Base-by-base conservation (phyloP, 2,329 filamentous ascomycete species). In the Pyricularia grisea region DNA sequence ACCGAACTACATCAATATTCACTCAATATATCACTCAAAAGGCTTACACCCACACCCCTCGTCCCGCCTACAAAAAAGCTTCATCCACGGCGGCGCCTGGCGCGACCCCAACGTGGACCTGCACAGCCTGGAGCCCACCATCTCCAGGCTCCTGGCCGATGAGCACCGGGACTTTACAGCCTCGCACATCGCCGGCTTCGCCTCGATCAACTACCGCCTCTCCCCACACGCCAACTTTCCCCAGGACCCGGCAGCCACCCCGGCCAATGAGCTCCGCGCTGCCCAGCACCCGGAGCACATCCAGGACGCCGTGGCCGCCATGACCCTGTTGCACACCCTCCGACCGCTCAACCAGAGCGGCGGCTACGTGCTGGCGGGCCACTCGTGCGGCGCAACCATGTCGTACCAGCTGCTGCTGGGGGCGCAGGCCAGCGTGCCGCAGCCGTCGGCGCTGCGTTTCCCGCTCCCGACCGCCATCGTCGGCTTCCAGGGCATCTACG, bases 401-500 rank as follows among this genome's bases (percentile, higher is more conserved):
- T 84, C 86, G 0, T 83, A 88, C 68, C 90, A 93, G 77, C 76
- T 86, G 14, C 77, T 86, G 36, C 84, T 85, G 82, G 79, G 79
- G 64, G 74, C 78, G 58, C 71, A 72, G 63, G 30, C 20, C 28
- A 50, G 10, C 27, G n/a, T 25, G 11, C 30, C 50, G 4, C 10
- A 28, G 10, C 33, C 33, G 7, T 67, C 66, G 4, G 12, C n/a
- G 6, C 42, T 58, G 66, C 66, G 25, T 5, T 55, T 67, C 66
- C 70, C 70, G 1, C 74, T 81, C 23, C 87, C 87, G 0, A 74
- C 78, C 2, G 85, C 83, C 4, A 77, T 91, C n/a, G 75, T 91
- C 4, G 84, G 88, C 42, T 77, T 91, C 25, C 85, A 85, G 69
- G 90, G 90, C 0, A 86, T 93, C 27, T 92, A 92, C 76, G 86